Base-by-base conservation (phyloP, 345 rosid genomes). In the Geranium brycei region DNA sequence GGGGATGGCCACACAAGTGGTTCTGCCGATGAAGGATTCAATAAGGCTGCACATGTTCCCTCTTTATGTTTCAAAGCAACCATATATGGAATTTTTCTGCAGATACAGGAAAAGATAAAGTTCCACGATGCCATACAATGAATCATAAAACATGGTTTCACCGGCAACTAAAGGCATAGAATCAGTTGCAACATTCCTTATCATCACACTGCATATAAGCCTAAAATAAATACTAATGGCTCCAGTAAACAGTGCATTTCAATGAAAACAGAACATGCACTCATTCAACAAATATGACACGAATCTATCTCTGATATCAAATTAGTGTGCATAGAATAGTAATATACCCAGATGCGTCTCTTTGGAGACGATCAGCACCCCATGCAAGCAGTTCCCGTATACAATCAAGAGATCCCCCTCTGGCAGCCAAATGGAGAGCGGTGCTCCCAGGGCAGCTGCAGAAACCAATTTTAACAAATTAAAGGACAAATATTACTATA, bases 1-100 rank as follows among this genome's bases (percentile, higher is more conserved):
- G 99, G 97, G 0, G 97, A 82, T 31, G 99, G 99, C 99, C 99
- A 95, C 41, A 95, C 96, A 18, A 95, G 88, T 62, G 95, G 99
- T 74, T 87, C 99, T 15, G 97, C 93, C 2, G 99, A 87, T 16
- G 93, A 74, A 6, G 99, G 99, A 66, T 95, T 87, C 51, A 93
- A 74, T 71, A 93, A 73, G 3, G 97, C 96, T 0, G 95, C 95
- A 79, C 96, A 90, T n/a, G 84, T 84, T 75, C 85, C 83, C 51
- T 95, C 89, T 69, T 82, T 88, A 74, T 82, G 78, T 75, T 83
- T 95, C 69, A 76, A 57, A 1, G 99, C 99, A 77, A 95, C 96
- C 1, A 69, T 31, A 73, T 87, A 87, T 0, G 99, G 96, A 76
- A 91, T 95, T 75, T 97, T 83, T 84, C 99, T 95, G 84, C 31